A percentile compares a stretch with the other conserved stretches of the same genome.
Evolutionary conservation across 768 basidiomycete species (phyloP).

Genomic region (Plicaturopsis crispa): DNA sequence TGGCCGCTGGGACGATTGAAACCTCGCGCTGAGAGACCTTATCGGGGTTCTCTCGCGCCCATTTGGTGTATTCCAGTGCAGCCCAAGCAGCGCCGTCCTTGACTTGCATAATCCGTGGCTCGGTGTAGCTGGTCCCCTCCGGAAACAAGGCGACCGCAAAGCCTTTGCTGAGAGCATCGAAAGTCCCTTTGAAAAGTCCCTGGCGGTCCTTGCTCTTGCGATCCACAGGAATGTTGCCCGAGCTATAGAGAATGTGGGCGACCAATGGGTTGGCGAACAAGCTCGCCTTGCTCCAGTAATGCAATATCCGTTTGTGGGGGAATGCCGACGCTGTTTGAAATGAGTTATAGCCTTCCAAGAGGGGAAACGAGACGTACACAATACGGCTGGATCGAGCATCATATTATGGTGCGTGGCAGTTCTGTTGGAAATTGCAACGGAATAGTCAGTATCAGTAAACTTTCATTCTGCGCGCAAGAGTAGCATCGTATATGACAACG

Average conservation of each 20-base stretch:
- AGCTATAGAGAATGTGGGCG: constrained; percentile 68
- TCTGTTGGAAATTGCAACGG: constrained; percentile 35
- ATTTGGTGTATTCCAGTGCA: constrained; percentile 85
- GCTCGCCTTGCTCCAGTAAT: constrained; percentile 91
- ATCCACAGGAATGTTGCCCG: constrained; percentile 98
- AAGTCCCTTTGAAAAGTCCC: constrained; percentile 80
- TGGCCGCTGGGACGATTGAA: constrained; percentile 72
- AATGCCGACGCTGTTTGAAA: constrained; percentile 61
- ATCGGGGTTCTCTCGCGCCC: constrained; percentile 53
- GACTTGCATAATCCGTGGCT: constrained; percentile 86
- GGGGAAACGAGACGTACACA: constrained; percentile 48
- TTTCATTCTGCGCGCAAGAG: no score
- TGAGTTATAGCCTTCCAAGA: constrained; percentile 13
- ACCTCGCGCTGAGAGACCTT: constrained; percentile 38
- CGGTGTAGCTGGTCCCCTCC: constrained; percentile 90
- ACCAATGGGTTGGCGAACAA: constrained; percentile 77
- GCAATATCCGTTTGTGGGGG: constrained; percentile 73
- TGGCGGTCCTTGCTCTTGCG: constrained; percentile 90
- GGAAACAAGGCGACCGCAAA: constrained; percentile 90
- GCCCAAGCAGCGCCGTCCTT: constrained; percentile 96
- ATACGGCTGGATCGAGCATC: constrained; percentile 82
- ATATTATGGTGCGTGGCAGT: constrained; percentile 90
- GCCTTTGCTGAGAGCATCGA: constrained; percentile 75
- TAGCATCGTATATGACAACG: no score
- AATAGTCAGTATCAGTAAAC: no score